Evolutionary conservation across 2,329 filamentous ascomycete species (phyloP).

Genomic region (Xylogone sp.): DNA sequence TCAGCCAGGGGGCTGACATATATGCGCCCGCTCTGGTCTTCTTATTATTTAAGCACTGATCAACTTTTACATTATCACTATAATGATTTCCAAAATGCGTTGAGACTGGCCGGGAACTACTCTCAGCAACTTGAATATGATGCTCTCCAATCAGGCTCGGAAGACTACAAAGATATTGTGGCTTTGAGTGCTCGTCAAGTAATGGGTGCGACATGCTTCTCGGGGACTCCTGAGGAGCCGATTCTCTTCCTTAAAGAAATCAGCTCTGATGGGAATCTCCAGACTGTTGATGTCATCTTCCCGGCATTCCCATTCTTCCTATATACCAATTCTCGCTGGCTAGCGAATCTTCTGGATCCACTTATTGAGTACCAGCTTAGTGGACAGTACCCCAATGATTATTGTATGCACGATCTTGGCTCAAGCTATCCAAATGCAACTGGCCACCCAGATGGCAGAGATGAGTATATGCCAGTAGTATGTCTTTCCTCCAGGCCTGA

Average conservation of each 20-base stretch:
- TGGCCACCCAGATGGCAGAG: conserved; percentile 60
- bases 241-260: conserved; percentile 84
- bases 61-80: conserved; percentile 75
- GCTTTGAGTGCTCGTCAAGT: conserved; percentile 76
- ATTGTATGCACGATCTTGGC: conserved; percentile 75
- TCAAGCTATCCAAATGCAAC: conserved; percentile 73
- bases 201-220: conserved; percentile 73
- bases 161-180: conserved; percentile 73
- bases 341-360: conserved; percentile 75
- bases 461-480: conserved; percentile 61
- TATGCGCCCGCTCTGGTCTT: conserved; percentile 78
- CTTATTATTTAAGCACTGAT: conserved; percentile 62
- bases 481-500: neutral
- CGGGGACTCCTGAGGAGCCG: conserved; percentile 66
- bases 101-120: conserved; percentile 65
- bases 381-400: conserved; percentile 79
- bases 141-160: conserved; percentile 69
- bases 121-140: conserved; percentile 67
- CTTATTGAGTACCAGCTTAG: conserved; percentile 78
- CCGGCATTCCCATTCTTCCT: conserved; percentile 83
- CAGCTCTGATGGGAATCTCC: conserved; percentile 78
- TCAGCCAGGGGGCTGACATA: conserved; percentile 69
- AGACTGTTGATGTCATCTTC: conserved; percentile 86
- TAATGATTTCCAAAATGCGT: conserved; percentile 64
- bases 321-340: conserved; percentile 78